phyloP scores from a whole-genome alignment of 106 monocot genomes.

The Dioscorea dumetorum region DNA sequence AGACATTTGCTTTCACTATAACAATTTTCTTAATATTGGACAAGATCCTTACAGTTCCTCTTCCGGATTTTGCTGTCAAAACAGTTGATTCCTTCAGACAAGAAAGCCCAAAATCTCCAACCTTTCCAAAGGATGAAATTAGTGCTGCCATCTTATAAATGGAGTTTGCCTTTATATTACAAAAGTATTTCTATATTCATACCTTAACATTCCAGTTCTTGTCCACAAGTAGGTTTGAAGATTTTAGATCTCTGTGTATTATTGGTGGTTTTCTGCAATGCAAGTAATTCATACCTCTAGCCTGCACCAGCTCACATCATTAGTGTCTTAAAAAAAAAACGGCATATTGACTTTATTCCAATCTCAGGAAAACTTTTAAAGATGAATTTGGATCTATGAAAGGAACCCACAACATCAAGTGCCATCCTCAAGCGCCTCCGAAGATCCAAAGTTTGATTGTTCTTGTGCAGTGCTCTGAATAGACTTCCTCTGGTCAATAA shows the following conservation, averaged over 20 bases:
- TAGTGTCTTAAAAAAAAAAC: not conserved
- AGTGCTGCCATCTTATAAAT: not conserved
- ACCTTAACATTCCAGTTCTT: slow-evolving; percentile 42
- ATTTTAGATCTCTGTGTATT: slow-evolving; percentile 39
- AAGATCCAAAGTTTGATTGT: slow-evolving; percentile 16
- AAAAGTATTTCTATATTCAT: not conserved
- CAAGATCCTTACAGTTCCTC: slow-evolving; percentile 22
- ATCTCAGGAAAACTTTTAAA: not conserved
- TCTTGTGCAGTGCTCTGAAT: slow-evolving; percentile 23
- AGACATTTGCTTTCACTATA: no score
- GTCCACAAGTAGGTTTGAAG: slow-evolving; percentile 35
- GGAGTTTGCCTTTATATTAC: not conserved
- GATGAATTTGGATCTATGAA: slow-evolving; percentile 3
- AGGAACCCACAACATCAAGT: slow-evolving; percentile 38
- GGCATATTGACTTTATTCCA: not conserved
- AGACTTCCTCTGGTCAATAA: slow-evolving; percentile 24
- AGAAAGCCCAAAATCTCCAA: slow-evolving; percentile 41
- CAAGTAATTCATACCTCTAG: slow-evolving; percentile 39
- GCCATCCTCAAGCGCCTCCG: slow-evolving; percentile 31
- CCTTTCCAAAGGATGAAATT: slow-evolving; percentile 10
- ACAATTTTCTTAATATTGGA: no score
- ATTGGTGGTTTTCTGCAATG: slow-evolving; percentile 44
- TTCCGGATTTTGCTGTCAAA: slow-evolving; percentile 27
- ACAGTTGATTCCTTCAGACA: slow-evolving; percentile 27
- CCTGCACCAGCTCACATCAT: slow-evolving; percentile 11